phyloP scores from a whole-genome alignment of 2,329 filamentous ascomycete genomes.

The Albifimbria verrucaria region DNA sequence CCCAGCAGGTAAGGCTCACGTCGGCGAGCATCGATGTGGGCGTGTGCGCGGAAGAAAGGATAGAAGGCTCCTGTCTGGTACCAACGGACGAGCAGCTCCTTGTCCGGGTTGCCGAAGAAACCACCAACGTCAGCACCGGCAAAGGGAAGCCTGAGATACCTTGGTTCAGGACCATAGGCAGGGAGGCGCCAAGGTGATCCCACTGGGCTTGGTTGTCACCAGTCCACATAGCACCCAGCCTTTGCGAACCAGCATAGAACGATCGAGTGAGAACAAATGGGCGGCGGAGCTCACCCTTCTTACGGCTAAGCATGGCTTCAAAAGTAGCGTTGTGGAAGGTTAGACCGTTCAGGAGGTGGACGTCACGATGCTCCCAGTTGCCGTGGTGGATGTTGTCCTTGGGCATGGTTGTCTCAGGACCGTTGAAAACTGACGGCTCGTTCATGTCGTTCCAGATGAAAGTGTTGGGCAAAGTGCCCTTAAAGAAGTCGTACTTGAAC shows the following conservation, averaged over 20 bases:
- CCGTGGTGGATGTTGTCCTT: slow-evolving; percentile 94
- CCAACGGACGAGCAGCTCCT: slow-evolving; percentile 89
- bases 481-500: slow-evolving; percentile 86
- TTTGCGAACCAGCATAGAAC: slow-evolving; percentile 88
- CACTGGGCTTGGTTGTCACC: slow-evolving; percentile 95
- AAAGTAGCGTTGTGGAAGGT: slow-evolving; percentile 95
- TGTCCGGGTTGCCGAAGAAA: slow-evolving; percentile 95
- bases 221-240: slow-evolving; percentile 95
- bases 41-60: slow-evolving; percentile 95
- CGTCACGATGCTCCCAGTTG: slow-evolving; percentile 93
- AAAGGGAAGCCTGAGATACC: slow-evolving; percentile 90
- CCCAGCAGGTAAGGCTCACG: slow-evolving; percentile 88
- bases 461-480: slow-evolving; percentile 79
- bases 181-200: slow-evolving; percentile 82
- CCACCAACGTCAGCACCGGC: slow-evolving; percentile 93
- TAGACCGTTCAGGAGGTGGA: slow-evolving; percentile 94
- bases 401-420: slow-evolving; percentile 96
- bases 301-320: slow-evolving; percentile 76
- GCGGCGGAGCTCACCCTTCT: slow-evolving; percentile 78
- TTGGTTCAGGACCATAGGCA: slow-evolving; percentile 92
- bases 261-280: slow-evolving; percentile 92
- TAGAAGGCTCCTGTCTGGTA: slow-evolving; percentile 97
- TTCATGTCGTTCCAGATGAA: slow-evolving; percentile 99
- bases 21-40: slow-evolving; percentile 92
- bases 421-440: slow-evolving; percentile 97